Conservation (phyloP, 2,329 filamentous ascomycete species). For the Diaporthe nobilis region DNA sequence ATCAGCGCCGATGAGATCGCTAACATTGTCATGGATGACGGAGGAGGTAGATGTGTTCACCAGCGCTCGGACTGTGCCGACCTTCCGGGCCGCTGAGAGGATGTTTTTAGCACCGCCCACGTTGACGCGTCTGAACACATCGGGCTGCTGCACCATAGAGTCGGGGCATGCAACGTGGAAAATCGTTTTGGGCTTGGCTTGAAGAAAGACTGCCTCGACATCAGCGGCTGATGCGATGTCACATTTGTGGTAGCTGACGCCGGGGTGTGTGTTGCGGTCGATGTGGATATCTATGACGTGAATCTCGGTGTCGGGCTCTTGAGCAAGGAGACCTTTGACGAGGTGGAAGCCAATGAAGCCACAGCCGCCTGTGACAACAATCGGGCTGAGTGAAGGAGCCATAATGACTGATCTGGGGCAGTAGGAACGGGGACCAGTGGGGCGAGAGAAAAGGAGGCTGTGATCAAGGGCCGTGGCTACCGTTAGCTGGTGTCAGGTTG, state of each 20-base stretch:
- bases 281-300: slow-evolving; percentile 41
- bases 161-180: slow-evolving; percentile 43
- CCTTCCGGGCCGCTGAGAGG: neutral
- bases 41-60: slow-evolving; percentile 14
- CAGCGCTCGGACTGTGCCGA: neutral
- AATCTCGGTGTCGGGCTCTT: slow-evolving; percentile 33
- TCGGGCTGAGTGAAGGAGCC: slow-evolving; percentile 35
- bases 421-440: neutral
- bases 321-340: slow-evolving; percentile 37
- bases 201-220: slow-evolving; percentile 22
- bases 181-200: slow-evolving; percentile 40
- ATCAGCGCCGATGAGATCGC: neutral
- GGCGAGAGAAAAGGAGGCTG: neutral
- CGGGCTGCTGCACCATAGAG: slow-evolving; percentile 1
- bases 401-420: neutral
- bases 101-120: neutral
- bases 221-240: slow-evolving; percentile 36
- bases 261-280: slow-evolving; percentile 35
- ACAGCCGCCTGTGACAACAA: slow-evolving; percentile 42
- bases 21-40: neutral
- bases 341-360: slow-evolving; percentile 44
- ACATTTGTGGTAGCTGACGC: slow-evolving; percentile 41
- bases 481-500: no score
- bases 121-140: neutral
- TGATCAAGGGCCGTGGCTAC: no score